Base-by-base conservation (phyloP, 805 yeast genomes). In the Kuraishia hungarica region DNA sequence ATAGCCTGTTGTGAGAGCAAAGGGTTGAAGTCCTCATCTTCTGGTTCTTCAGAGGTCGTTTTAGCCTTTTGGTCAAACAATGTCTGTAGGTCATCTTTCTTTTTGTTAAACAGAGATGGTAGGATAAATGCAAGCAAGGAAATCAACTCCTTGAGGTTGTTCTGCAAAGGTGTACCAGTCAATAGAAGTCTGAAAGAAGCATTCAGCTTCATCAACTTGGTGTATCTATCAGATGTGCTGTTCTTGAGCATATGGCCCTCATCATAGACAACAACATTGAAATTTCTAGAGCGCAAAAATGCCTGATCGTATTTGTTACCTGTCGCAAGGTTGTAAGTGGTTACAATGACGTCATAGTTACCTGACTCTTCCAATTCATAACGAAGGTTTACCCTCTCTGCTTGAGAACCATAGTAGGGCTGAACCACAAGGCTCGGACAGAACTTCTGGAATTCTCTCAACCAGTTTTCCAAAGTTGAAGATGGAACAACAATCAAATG, bases 211-310 rank as follows among this genome's bases (percentile, higher is more conserved):
- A 93, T 92, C 58, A 94, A 76, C 69, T 91, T 93, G 57, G 74
- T 77, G 67, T 93, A 94, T 61, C 99, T 78, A 63, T 93, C 98
- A 29, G 94, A 82, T 57, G 80, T 76, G 2, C 96, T 87, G 69
- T 94, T 94, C 67, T 94, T 94, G 61, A 94, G 76, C 89, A 94
- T 85, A 69, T 94, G 99, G 1, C 99, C 99, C 74, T 94, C 99
- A 69, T 94, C 99, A 66, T 89, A 94, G 1, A 94, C 93, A 58
- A 96, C 83, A 60, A 87, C 89, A 67, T 94, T 90, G 69, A 94
- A 94, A 22, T 81, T 77, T 63, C 85, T 82, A 59, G 80, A 77
- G 64, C 83, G 83, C 61, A 94, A 75, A 64, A 94, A 94, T 28
- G 85, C 80, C 62, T 84, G 82, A 68, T 94, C 99, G 51, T 80